Evolutionary conservation across 257 asterid genomes (phyloP).

Genomic region (Plantago ovata): DNA sequence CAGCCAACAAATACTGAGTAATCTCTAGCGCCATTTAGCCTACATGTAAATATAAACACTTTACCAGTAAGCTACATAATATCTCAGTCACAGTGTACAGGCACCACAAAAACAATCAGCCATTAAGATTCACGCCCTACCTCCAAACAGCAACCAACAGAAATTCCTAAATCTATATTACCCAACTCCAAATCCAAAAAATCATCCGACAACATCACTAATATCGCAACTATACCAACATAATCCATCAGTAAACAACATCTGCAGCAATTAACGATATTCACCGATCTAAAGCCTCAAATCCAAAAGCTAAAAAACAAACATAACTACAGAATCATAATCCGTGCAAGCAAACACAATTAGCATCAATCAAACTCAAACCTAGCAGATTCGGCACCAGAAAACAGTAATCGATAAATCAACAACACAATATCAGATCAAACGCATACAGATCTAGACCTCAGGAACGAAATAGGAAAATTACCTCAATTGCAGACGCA

Average conservation of each 20-base stretch:
- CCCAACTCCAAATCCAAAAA: constrained; percentile 11
- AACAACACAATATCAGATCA: constrained; percentile 3
- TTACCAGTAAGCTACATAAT: background rate
- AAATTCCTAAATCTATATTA: background rate
- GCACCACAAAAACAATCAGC: background rate
- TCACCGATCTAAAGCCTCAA: background rate
- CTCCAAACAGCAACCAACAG: background rate
- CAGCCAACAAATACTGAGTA: constrained; percentile 73
- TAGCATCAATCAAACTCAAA: background rate
- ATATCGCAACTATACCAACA: background rate
- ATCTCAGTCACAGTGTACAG: background rate
- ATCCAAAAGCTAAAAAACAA: background rate
- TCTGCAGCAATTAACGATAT: background rate
- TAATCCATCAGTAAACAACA: constrained; percentile 4
- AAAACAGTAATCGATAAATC: background rate
- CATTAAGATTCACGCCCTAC: background rate
- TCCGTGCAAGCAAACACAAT: background rate
- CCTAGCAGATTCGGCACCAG: background rate
- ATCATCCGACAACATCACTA: background rate
- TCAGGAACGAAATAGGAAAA: background rate
- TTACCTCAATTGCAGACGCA: constrained; percentile 14
- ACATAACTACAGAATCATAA: background rate
- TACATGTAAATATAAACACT: background rate
- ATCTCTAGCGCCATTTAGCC: constrained; percentile 77
- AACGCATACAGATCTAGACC: constrained; percentile 19